These are phyloP conservation scores for Boletus subcaerulescens DNA, from an alignment of 768 basidiomycete species.

Conservation along the genomic window DNA sequence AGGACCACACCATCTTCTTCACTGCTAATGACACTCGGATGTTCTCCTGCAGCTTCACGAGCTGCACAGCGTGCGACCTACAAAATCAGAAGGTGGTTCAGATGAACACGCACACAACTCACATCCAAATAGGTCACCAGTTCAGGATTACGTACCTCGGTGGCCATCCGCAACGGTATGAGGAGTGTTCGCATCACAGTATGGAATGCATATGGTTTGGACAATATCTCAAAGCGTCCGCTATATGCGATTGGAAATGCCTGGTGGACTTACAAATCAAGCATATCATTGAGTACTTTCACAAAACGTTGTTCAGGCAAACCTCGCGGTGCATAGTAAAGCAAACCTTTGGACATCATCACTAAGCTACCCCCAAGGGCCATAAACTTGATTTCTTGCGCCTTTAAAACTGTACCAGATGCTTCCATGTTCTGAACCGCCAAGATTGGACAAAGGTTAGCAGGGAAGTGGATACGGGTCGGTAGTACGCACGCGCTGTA, in stretches of 20 bases:
- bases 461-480: neutral
- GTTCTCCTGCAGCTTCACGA: conserved; percentile 58
- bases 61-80: conserved; percentile 60
- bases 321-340: neutral
- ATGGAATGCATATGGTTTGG: conserved; percentile 71
- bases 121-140: conserved; percentile 73
- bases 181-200: conserved; percentile 73
- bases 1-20: conserved; percentile 67
- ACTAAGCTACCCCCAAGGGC: conserved; percentile 78
- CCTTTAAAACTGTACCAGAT: conserved; percentile 63
- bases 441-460: conserved; percentile 42
- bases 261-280: conserved; percentile 60
- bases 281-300: conserved; percentile 71
- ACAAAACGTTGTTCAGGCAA: conserved; percentile 3
- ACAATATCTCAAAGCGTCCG: conserved; percentile 72
- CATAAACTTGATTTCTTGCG: conserved; percentile 85
- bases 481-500: conserved; percentile 51
- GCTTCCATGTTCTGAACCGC: conserved; percentile 94
- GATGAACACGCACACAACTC: neutral
- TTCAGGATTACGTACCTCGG: conserved; percentile 62
- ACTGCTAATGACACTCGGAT: conserved; percentile 7
- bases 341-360: conserved; percentile 83
- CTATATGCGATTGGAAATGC: conserved; percentile 67
- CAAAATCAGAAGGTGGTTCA: neutral
- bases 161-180: conserved; percentile 63